phyloP scores from a whole-genome alignment of 495 filamentous ascomycete genomes.

The Hyaloscypha bicolor region DNA sequence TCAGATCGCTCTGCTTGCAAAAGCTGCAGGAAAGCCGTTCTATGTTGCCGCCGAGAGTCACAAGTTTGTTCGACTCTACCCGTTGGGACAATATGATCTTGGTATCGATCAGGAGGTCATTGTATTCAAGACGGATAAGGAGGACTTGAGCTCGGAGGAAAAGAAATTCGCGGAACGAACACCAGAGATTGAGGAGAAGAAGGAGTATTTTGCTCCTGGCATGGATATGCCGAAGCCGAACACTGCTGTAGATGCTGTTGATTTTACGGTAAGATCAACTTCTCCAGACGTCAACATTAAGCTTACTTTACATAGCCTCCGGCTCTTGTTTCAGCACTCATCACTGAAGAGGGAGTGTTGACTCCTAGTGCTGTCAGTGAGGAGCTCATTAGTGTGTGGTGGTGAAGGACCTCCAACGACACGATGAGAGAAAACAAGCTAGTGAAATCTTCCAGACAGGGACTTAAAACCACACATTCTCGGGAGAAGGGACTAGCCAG shows the following conservation, averaged over 20 bases:
- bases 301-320: constrained; percentile 54
- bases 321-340: constrained; percentile 75
- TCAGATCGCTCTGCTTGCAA: constrained; percentile 83
- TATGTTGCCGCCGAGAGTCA: constrained; percentile 94
- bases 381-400: constrained; percentile 79
- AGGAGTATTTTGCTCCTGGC: constrained; percentile 17
- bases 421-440: neutral
- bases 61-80: constrained; percentile 86
- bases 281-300: constrained; percentile 16
- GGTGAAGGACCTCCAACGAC: neutral
- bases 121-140: constrained; percentile 61
- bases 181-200: constrained; percentile 30
- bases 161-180: constrained; percentile 11
- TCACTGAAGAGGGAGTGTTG: constrained; percentile 75
- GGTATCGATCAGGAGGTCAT: constrained; percentile 75
- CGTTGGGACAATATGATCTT: constrained; percentile 75
- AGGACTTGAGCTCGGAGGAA: constrained; percentile 37
- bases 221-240: constrained; percentile 21
- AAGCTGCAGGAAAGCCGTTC: constrained; percentile 75
- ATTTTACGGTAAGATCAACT: constrained; percentile 68
- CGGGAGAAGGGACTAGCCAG: neutral
- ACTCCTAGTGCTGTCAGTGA: constrained; percentile 78
- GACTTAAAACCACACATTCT: neutral
- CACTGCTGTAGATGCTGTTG: constrained; percentile 59
- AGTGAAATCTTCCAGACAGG: neutral